Evolutionary conservation across 768 basidiomycete genomes (phyloP).

Genomic region (Solioccasus polychromus): DNA sequence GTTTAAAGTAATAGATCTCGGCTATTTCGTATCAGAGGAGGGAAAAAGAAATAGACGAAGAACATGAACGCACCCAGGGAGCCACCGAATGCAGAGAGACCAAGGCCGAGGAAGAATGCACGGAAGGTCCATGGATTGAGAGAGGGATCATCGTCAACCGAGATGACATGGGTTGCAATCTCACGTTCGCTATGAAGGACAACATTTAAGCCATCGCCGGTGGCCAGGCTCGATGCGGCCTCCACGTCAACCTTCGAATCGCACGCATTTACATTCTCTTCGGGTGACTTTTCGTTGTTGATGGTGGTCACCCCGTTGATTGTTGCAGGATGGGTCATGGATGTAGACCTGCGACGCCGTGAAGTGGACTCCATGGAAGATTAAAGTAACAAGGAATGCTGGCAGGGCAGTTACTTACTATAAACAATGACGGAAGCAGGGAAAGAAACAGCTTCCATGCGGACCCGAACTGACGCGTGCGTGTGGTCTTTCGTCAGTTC

Average conservation of each 20-base stretch:
- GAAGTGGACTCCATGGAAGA: too few relatives aligned
- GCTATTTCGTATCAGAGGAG: slow-evolving; percentile 28
- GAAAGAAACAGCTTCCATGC: too few relatives aligned
- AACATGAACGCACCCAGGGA: slow-evolving; percentile 40
- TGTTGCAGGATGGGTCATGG: too few relatives aligned
- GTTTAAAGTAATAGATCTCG: slow-evolving; percentile 63
- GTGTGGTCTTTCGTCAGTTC: too few relatives aligned
- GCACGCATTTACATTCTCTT: slow-evolving; percentile 6
- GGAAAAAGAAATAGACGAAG: slow-evolving; percentile 3
- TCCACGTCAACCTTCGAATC: slow-evolving; percentile 36
- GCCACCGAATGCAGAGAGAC: slow-evolving; percentile 50
- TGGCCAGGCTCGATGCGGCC: slow-evolving; percentile 4
- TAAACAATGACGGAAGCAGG: too few relatives aligned
- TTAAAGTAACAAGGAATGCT: too few relatives aligned
- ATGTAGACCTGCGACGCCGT: too few relatives aligned
- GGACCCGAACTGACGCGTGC: too few relatives aligned
- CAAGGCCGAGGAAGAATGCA: slow-evolving; percentile 52
- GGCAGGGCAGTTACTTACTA: too few relatives aligned
- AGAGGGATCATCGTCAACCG: too few relatives aligned
- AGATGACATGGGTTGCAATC: slow-evolving; percentile 45
- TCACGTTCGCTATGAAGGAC: slow-evolving; percentile 44
- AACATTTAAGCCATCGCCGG: background rate
- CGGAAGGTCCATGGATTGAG: slow-evolving; percentile 38
- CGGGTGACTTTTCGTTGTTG: slow-evolving; percentile 11
- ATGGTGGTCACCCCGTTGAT: too few relatives aligned